phyloP scores from a whole-genome alignment of 352 stramenopile genomes.

The Globisporangium canariense region DNA sequence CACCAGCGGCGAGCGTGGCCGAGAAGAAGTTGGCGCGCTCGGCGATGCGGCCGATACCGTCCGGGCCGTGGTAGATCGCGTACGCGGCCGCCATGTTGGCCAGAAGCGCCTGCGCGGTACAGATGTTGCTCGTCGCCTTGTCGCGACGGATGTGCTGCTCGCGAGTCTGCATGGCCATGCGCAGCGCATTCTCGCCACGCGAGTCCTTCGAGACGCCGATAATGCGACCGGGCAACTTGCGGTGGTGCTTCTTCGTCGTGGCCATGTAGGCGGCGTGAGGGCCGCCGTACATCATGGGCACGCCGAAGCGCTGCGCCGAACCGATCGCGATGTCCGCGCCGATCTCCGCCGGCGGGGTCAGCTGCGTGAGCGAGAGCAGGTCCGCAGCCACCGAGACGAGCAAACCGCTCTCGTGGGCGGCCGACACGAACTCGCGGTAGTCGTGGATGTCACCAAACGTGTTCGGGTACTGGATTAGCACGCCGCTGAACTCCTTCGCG shows the following conservation, averaged over 20 bases:
- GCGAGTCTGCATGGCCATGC: conserved; percentile 99
- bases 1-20: conserved; percentile 80
- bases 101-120: conserved; percentile 97
- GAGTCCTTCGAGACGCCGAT: conserved; percentile 98
- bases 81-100: conserved; percentile 99
- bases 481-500: conserved; percentile 89
- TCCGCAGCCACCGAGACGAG: conserved; percentile 97
- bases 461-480: conserved; percentile 98
- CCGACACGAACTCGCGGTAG: conserved; percentile 89
- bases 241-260: conserved; percentile 94
- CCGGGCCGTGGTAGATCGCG: conserved; percentile 98
- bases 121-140: conserved; percentile 99
- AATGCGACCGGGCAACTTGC: conserved; percentile 97
- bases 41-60: conserved; percentile 94
- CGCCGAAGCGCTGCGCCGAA: conserved; percentile 98
- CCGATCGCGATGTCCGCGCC: conserved; percentile 98
- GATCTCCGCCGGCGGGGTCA: conserved; percentile 93
- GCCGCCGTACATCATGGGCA: conserved; percentile 99
- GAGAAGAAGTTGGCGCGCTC: conserved; percentile 92
- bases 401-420: conserved; percentile 81
- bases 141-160: conserved; percentile 99
- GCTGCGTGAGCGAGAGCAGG: conserved; percentile 93
- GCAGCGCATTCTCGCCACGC: conserved; percentile 92
- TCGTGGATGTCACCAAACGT: conserved; percentile 94
- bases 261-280: conserved; percentile 98